Evolutionary conservation across 352 stramenopile genomes (phyloP).

Genomic region (Saprolegnia parasitica): DNA sequence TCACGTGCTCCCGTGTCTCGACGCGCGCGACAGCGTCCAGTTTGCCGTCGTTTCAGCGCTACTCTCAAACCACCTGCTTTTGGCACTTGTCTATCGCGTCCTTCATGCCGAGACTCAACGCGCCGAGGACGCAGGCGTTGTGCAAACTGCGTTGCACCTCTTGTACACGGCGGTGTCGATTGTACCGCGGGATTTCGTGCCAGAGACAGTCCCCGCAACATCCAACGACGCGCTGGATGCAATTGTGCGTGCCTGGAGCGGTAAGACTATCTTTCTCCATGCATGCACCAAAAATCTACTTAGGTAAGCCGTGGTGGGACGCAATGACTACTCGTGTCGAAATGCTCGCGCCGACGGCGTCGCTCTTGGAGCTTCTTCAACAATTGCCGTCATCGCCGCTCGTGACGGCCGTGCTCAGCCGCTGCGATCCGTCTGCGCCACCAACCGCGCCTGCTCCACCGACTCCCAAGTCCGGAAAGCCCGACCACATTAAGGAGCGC

Average conservation of each 20-base stretch:
- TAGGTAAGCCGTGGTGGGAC: constrained; percentile 17
- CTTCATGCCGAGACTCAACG: neutral
- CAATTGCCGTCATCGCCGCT: neutral
- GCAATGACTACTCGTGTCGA: neutral
- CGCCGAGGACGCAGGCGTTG: neutral
- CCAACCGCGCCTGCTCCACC: too few relatives aligned
- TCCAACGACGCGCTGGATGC: neutral
- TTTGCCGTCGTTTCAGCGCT: neutral
- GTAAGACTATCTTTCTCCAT: neutral
- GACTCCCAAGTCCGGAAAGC: neutral
- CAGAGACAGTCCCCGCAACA: neutral
- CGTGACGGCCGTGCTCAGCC: neutral
- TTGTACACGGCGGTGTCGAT: constrained; percentile 3
- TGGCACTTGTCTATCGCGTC: constrained; percentile 10
- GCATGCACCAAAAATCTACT: neutral
- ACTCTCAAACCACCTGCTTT: neutral
- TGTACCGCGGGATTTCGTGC: neutral
- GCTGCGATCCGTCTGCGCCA: neutral
- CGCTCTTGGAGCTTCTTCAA: neutral
- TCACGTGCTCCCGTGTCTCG: neutral
- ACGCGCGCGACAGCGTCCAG: neutral
- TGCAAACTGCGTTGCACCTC: constrained; percentile 12
- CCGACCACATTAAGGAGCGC: constrained; percentile 19
- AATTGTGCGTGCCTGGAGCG: constrained; percentile 1
- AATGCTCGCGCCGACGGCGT: neutral